Evolutionary conservation across 2,329 filamentous ascomycete genomes (phyloP), one percentile per base, ranked within the genome.

Genomic region (Colletotrichum sp.): DNA sequence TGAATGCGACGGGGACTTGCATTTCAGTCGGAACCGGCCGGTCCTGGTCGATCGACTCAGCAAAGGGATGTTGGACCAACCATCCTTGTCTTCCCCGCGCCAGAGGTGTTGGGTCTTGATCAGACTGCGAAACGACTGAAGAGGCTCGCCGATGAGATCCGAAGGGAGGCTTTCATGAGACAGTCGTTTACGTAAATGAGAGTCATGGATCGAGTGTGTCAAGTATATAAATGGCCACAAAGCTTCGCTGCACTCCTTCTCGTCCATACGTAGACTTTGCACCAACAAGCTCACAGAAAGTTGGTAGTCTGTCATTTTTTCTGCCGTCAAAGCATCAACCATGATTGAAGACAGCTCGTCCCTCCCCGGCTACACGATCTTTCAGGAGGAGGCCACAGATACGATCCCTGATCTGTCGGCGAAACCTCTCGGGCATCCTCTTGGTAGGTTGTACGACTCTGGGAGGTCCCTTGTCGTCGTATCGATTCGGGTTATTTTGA

Each of bases 311-410:
- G 44, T n/a, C 44, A 52, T 21, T 8, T 21, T 18, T 21, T 52
- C 44, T 52, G 44, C 44, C 44, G 18, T 52, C 81, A 85, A 69
- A 32, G 32, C 59, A 15, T 21, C 28, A 36, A 63, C 32, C 81
- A 86, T 86, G 85, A 85, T 84, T 81, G 78, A 79, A 80, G 87
- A 88, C 81, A 87, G 85, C 76, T 82, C 83, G 77, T 84, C 84
- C 77, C 85, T 88, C 81, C 81, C 86, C 79, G 86, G 87, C 68
- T 88, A 88, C 82, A 86, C 85, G 75, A 85, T 88, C 77, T 86
- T 84, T 80, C 86, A 85, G 81, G 85, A 86, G 79, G 85, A 85
- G 80, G 79, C 82, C 81, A 83, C 79, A 81, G 84, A 83, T 76
- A 81, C 82, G 79, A 82, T 82, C 81, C 83, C 83, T 77, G 81